phyloP scores from a whole-genome alignment of 2,329 filamentous ascomycete species.

The Mycosphaerella sp. region DNA sequence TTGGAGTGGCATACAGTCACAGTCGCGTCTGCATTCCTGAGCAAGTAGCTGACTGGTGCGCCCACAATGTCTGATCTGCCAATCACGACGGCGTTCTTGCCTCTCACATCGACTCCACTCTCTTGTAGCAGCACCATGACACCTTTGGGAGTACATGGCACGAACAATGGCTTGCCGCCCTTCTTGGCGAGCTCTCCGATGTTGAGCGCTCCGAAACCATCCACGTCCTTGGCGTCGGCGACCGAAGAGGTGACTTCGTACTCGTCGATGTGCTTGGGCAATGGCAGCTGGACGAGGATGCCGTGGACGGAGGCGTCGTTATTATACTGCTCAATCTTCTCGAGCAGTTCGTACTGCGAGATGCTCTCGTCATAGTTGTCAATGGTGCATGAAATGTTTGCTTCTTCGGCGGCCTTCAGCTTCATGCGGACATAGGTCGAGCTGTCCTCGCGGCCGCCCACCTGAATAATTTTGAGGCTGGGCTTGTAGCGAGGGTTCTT shows the following conservation, averaged over 20 bases:
- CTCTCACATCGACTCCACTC: slow-evolving; percentile 71
- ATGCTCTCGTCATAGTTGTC: slow-evolving; percentile 76
- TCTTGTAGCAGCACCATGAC: slow-evolving; percentile 89
- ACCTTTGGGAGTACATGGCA: slow-evolving; percentile 93
- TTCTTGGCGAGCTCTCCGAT: slow-evolving; percentile 97
- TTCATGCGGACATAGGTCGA: slow-evolving; percentile 99
- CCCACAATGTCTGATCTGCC: slow-evolving; percentile 96
- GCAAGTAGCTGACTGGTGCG: slow-evolving; percentile 88
- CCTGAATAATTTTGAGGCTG: slow-evolving; percentile 90
- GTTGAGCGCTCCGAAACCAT: slow-evolving; percentile 89
- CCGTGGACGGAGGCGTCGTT: slow-evolving; percentile 81
- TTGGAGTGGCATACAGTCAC: slow-evolving; percentile 94
- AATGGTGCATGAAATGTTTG: slow-evolving; percentile 81
- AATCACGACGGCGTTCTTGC: slow-evolving; percentile 91
- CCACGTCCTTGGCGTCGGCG: slow-evolving; percentile 90
- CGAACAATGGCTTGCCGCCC: slow-evolving; percentile 80
- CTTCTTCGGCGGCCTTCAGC: slow-evolving; percentile 92
- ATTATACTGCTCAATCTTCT: slow-evolving; percentile 75
- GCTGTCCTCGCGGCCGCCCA: slow-evolving; percentile 85
- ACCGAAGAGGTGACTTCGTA: slow-evolving; percentile 86
- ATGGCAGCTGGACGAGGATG: slow-evolving; percentile 85
- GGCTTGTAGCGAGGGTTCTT: slow-evolving; percentile 83
- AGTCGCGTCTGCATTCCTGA: slow-evolving; percentile 93
- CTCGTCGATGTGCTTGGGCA: slow-evolving; percentile 85
- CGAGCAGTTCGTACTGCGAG: slow-evolving; percentile 76